Conservation (phyloP, 306 rosid genomes). For the Begonia fuchsioides region DNA sequence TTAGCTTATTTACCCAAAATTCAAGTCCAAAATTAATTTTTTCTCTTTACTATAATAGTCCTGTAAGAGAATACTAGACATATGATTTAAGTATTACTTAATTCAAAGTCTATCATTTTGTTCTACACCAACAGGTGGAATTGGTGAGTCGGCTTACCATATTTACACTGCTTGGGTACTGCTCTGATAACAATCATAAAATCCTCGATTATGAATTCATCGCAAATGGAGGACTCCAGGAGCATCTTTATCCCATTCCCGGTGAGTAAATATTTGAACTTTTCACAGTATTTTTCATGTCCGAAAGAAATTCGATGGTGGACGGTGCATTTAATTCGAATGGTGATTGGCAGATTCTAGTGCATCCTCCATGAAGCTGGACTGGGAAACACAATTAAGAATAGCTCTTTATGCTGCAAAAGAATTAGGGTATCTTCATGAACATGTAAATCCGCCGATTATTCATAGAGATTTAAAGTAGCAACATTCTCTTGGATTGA, state of each 20-base stretch:
- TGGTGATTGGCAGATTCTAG: conserved; percentile 30
- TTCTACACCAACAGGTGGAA: conserved; percentile 42
- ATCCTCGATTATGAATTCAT: conserved; percentile 82
- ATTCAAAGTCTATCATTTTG: no score
- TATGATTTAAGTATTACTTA: no score
- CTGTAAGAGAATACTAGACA: no score
- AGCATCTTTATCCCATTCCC: conserved; percentile 69
- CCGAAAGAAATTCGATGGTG: no score
- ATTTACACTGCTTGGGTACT: conserved; percentile 77
- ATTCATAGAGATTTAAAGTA: conserved; percentile 96
- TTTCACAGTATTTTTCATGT: no score
- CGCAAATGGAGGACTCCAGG: conserved; percentile 85
- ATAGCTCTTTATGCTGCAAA: conserved; percentile 92
- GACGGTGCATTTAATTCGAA: neutral
- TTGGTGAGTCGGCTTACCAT: conserved; percentile 74
- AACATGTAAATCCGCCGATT: conserved; percentile 78
- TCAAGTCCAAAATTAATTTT: no score
- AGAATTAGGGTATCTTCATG: conserved; percentile 91
- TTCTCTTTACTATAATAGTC: no score
- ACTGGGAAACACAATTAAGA: conserved; percentile 79
- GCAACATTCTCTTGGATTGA: conserved; percentile 81
- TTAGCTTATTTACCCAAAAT: no score
- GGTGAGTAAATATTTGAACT: conserved; percentile 27
- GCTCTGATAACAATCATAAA: conserved; percentile 65
- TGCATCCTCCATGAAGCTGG: conserved; percentile 34